phyloP scores from a whole-genome alignment of 352 stramenopile genomes.

The Thraustochytrium striatum region DNA sequence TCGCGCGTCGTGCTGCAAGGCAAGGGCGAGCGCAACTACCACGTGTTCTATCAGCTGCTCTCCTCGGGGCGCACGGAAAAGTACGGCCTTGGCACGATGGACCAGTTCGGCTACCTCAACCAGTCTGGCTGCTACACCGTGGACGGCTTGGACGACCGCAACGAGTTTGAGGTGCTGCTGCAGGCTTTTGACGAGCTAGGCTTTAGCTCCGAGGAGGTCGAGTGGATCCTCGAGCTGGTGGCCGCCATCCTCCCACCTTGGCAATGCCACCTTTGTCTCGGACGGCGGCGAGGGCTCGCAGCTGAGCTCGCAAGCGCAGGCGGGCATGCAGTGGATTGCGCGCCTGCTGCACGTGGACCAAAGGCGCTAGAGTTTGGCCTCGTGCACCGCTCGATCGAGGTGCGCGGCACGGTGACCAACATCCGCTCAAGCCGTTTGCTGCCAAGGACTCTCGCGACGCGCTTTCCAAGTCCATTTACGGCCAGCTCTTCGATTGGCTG shows the following conservation, averaged over 20 bases:
- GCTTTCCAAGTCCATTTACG: conserved; percentile 92
- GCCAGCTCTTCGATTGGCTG: conserved; percentile 95
- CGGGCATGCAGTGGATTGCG: conserved; percentile 37
- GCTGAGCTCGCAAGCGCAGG: conserved; percentile 8
- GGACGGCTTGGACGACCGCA: conserved; percentile 75
- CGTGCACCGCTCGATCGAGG: conserved; percentile 39
- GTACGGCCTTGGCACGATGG: conserved; percentile 44
- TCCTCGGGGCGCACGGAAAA: neutral
- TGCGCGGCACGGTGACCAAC: conserved; percentile 42
- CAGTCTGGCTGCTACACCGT: conserved; percentile 83
- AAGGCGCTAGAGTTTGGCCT: conserved; percentile 36
- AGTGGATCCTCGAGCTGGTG: conserved; percentile 85
- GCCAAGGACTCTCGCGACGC: conserved; percentile 70
- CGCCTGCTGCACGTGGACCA: conserved; percentile 24
- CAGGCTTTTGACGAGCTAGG: conserved; percentile 68
- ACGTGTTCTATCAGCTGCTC: conserved; percentile 85
- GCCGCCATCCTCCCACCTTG: conserved; percentile 91
- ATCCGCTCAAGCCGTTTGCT: conserved; percentile 36
- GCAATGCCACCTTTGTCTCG: conserved; percentile 82
- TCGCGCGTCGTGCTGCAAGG: conserved; percentile 73
- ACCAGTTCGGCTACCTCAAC: conserved; percentile 85
- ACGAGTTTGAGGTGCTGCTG: conserved; percentile 68
- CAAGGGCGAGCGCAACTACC: conserved; percentile 79
- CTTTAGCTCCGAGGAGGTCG: conserved; percentile 75
- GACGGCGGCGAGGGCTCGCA: conserved; percentile 33